These are phyloP conservation scores for Ophiocordyceps camponoti-rufipedis DNA, from an alignment of 2,329 filamentous ascomycete species.

Conservation along the genomic window DNA sequence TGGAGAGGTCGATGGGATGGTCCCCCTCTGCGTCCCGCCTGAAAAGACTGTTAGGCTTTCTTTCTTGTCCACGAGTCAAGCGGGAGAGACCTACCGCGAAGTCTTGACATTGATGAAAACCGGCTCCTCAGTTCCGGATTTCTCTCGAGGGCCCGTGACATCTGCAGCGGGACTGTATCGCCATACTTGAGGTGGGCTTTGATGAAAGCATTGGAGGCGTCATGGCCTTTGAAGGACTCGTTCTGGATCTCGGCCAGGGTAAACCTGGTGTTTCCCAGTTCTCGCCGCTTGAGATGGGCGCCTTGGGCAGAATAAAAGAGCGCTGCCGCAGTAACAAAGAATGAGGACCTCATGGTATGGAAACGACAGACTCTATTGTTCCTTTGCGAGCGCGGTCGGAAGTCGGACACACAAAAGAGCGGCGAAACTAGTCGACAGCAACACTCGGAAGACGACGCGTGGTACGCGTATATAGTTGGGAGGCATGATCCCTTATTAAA, in stretches of 20 bases:
- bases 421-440: not conserved
- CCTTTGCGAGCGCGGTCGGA: not conserved
- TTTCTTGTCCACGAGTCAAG: not conserved
- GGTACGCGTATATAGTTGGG: not conserved
- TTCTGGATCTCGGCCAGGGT: conserved; percentile 17
- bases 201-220: conserved; percentile 11
- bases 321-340: conserved; percentile 1
- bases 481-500: not conserved
- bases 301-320: conserved; percentile 3
- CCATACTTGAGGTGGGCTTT: conserved; percentile 20
- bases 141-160: conserved; percentile 8
- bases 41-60: not conserved
- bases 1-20: conserved; percentile 10
- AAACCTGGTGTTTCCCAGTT: conserved; percentile 5
- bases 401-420: not conserved
- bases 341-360: conserved; percentile 1
- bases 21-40: conserved; percentile 7
- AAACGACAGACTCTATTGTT: too few species aligned
- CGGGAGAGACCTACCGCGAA: conserved; percentile 1
- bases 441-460: not conserved
- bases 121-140: conserved; percentile 9
- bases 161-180: conserved; percentile 9
- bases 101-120: conserved; percentile 3
- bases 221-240: conserved; percentile 12
- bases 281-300: not conserved